Percentiles rank a stretch among this genome's conserved stretches.
Conservation (phyloP, 2,329 filamentous ascomycete species). For the Mycocentrospora acerina region DNA sequence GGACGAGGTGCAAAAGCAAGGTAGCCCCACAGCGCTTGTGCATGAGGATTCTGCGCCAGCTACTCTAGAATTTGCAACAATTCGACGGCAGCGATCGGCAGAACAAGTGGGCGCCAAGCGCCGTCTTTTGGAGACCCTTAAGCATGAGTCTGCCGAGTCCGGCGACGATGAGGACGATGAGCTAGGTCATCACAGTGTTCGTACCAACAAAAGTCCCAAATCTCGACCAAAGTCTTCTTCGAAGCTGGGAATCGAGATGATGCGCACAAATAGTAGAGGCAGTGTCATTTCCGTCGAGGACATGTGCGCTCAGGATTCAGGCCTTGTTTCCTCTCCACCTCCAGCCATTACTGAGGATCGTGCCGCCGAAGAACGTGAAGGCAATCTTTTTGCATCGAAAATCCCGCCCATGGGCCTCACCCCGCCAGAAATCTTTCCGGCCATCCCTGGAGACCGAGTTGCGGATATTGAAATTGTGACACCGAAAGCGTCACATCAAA, state of each 20-base stretch:
- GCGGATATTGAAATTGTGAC: constrained; percentile 46
- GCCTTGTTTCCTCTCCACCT: constrained; percentile 41
- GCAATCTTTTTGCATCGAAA: constrained; percentile 23
- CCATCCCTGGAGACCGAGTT: constrained; percentile 39
- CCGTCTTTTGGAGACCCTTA: constrained; percentile 71
- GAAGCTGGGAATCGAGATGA: constrained; percentile 95
- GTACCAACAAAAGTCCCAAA: constrained; percentile 52
- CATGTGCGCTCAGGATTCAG: constrained; percentile 35
- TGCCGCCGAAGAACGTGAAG: constrained; percentile 35
- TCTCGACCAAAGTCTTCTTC: constrained; percentile 57
- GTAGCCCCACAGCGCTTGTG: constrained; percentile 38
- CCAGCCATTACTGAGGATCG: constrained; percentile 46
- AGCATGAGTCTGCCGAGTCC: constrained; percentile 76
- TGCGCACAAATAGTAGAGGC: constrained; percentile 92
- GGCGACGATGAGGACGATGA: constrained; percentile 96
- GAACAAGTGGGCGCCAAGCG: constrained; percentile 75
- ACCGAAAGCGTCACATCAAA: constrained; percentile 33
- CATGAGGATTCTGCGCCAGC: constrained; percentile 58
- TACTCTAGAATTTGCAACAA: constrained; percentile 54
- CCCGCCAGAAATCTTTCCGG: constrained; percentile 55
- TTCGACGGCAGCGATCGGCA: constrained; percentile 66
- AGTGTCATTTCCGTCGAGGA: constrained; percentile 62
- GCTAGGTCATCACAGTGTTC: constrained; percentile 61
- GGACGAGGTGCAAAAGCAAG: constrained; percentile 25
- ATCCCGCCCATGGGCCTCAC: constrained; percentile 45